Evolutionary conservation across 257 asterid species (phyloP).

Genomic region (Salvia rosmarinus): DNA sequence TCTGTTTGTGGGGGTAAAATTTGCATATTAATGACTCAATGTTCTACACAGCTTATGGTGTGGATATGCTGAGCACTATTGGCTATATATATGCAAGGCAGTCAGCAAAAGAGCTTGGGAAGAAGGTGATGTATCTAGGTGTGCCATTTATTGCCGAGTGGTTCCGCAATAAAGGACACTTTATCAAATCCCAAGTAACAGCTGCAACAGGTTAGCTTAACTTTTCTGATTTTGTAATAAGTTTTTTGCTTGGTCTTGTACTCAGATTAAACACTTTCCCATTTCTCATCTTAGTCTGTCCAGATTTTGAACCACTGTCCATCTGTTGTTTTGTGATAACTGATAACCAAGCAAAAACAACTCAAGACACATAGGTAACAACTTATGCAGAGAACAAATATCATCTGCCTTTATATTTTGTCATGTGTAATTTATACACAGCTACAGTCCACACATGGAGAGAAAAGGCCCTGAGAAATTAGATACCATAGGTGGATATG

Average conservation of each 20-base stretch:
- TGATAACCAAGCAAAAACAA: not conserved
- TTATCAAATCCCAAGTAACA: constrained; percentile 95
- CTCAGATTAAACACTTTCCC: constrained; percentile 4
- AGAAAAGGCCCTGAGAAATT: not conserved
- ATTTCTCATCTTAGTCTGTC: constrained; percentile 19
- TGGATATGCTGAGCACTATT: constrained; percentile 95
- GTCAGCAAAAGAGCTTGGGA: constrained; percentile 97
- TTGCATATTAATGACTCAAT: constrained; percentile 39
- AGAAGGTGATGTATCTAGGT: constrained; percentile 91
- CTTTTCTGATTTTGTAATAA: constrained; percentile 6
- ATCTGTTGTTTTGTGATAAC: not conserved
- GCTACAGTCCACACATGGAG: not conserved
- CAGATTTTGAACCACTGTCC: constrained; percentile 13
- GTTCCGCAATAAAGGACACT: constrained; percentile 98
- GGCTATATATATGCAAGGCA: constrained; percentile 96
- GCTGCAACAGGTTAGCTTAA: constrained; percentile 86
- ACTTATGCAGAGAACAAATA: constrained; percentile 18
- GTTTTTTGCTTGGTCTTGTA: constrained; percentile 9
- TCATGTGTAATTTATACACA: constrained; percentile 1
- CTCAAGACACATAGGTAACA: constrained; percentile 8
- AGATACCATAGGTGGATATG: not conserved
- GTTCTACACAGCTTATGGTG: constrained; percentile 84
- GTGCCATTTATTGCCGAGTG: constrained; percentile 98
- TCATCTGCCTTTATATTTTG: constrained; percentile 12
- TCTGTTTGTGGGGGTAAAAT: constrained; percentile 15